Conservation (phyloP, 2,329 filamentous ascomycete genomes). For the Talaromyces atroroseus region DNA sequence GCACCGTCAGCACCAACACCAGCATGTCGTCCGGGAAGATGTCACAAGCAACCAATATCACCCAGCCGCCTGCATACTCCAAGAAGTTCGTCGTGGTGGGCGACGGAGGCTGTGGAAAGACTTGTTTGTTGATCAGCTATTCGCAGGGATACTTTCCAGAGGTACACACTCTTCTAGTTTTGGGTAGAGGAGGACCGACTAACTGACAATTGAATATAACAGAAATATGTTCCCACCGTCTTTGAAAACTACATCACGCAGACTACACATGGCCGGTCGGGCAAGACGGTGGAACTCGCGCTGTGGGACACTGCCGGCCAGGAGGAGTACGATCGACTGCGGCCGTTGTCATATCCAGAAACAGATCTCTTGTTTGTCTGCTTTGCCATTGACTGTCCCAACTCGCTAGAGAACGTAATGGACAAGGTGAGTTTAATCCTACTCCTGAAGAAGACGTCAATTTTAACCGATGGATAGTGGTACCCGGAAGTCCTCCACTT, state of each 20-base stretch:
- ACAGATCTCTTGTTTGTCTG: constrained; percentile 97
- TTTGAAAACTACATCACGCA: constrained; percentile 99
- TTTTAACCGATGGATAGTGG: constrained; percentile 60
- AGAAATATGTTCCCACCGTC: constrained; percentile 99
- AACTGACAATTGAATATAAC: constrained; percentile 1
- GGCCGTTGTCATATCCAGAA: constrained; percentile 94
- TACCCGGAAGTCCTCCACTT: constrained; percentile 99
- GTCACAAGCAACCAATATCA: constrained; percentile 76
- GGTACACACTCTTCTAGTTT: constrained; percentile 50
- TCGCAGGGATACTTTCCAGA: constrained; percentile 98
- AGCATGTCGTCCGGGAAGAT: constrained; percentile 67
- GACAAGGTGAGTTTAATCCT: constrained; percentile 70
- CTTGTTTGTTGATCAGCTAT: constrained; percentile 96
- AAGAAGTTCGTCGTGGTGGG: constrained; percentile 99
- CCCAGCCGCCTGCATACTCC: constrained; percentile 85
- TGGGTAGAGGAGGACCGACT: neutral
- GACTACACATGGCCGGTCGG: constrained; percentile 77
- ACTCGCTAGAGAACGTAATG: constrained; percentile 95
- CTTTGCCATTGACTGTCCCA: constrained; percentile 98
- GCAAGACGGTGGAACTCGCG: constrained; percentile 93
- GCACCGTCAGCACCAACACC: constrained; percentile 70
- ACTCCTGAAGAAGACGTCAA: neutral
- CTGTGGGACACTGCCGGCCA: constrained; percentile 88
- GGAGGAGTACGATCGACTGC: constrained; percentile 54
- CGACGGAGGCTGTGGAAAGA: constrained; percentile 97